Percentiles rank a stretch among this genome's conserved stretches.
These are phyloP conservation scores for Epichloe aotearoae DNA, from an alignment of 2,329 filamentous ascomycete species.

Conservation along the genomic window DNA sequence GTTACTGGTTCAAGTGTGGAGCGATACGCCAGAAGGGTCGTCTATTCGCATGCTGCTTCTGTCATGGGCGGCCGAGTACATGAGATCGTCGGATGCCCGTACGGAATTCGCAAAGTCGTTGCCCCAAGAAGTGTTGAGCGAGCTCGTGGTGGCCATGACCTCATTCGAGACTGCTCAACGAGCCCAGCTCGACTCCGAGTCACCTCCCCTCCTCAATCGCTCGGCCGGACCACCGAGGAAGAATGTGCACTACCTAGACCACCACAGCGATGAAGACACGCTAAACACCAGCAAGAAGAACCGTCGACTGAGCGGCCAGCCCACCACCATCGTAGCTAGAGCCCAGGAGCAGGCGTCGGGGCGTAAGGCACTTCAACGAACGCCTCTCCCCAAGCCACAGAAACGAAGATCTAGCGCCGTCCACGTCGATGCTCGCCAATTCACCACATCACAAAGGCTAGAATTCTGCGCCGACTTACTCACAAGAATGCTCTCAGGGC, in stretches of 20 bases:
- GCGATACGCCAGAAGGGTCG: conserved; percentile 47
- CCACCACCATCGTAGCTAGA: conserved; percentile 4
- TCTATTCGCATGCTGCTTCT: conserved; percentile 44
- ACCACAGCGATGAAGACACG: conserved; percentile 4
- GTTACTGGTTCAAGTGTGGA: conserved; percentile 47
- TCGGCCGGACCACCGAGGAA: conserved; percentile 22
- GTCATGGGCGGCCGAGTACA: conserved; percentile 51
- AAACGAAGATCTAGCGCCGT: conserved; percentile 23
- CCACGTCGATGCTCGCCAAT: conserved; percentile 18
- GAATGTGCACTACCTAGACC: conserved; percentile 33
- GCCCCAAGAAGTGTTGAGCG: conserved; percentile 48
- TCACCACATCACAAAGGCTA: conserved; percentile 32
- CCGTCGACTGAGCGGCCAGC: conserved; percentile 22
- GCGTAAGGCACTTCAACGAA: conserved; percentile 14
- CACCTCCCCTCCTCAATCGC: conserved; percentile 5
- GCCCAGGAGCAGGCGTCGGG: conserved; percentile 13
- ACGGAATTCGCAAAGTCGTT: conserved; percentile 47
- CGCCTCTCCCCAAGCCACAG: conserved; percentile 20
- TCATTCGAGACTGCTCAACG: conserved; percentile 30
- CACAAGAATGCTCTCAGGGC: conserved; percentile 46
- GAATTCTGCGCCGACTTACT: conserved; percentile 46
- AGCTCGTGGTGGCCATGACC: conserved; percentile 50
- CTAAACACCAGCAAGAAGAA: conserved; percentile 24
- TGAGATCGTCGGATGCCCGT: conserved; percentile 41
- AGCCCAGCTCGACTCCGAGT: conserved; percentile 9